These are phyloP conservation scores for Xylaria sp. DNA, from an alignment of 2,329 filamentous ascomycete species.

Conservation along the genomic window DNA sequence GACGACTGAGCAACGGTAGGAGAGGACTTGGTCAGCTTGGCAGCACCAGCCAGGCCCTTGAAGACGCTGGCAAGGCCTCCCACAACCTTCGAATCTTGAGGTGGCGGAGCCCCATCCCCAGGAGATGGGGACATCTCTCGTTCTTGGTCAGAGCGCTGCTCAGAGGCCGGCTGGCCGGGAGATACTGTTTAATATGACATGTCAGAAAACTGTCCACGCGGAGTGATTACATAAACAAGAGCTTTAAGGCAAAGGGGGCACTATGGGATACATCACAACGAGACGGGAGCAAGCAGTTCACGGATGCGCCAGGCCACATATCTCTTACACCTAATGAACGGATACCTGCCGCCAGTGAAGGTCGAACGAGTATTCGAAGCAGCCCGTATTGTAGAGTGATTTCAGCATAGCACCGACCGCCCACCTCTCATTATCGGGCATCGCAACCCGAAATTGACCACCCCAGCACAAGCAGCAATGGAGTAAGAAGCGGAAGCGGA, in stretches of 20 bases:
- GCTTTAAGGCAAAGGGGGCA: not conserved
- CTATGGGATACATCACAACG: constrained; percentile 4
- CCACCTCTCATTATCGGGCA: not conserved
- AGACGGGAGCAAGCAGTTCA: constrained; percentile 5
- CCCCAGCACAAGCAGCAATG: constrained; percentile 1
- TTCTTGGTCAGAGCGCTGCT: constrained; percentile 51
- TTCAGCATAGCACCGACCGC: not conserved
- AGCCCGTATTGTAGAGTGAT: not conserved
- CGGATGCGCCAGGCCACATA: not conserved
- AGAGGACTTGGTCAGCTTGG: constrained; percentile 64
- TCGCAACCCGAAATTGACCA: not conserved
- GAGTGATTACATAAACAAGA: constrained; percentile 3
- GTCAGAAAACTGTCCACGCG: constrained; percentile 47
- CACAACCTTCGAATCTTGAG: constrained; percentile 63
- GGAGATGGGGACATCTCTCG: constrained; percentile 69
- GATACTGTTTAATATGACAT: constrained; percentile 59
- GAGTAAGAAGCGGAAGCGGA: not conserved
- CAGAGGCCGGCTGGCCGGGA: constrained; percentile 56
- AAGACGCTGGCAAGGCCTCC: constrained; percentile 72
- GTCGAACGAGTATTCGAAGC: not conserved
- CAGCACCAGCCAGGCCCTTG: constrained; percentile 67
- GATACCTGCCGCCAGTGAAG: not conserved
- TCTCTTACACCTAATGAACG: not conserved
- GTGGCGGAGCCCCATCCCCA: constrained; percentile 66
- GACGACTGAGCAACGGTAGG: constrained; percentile 57